Evolutionary conservation across 2,329 filamentous ascomycete genomes (phyloP).

Genomic region (Penicillium occitanis): DNA sequence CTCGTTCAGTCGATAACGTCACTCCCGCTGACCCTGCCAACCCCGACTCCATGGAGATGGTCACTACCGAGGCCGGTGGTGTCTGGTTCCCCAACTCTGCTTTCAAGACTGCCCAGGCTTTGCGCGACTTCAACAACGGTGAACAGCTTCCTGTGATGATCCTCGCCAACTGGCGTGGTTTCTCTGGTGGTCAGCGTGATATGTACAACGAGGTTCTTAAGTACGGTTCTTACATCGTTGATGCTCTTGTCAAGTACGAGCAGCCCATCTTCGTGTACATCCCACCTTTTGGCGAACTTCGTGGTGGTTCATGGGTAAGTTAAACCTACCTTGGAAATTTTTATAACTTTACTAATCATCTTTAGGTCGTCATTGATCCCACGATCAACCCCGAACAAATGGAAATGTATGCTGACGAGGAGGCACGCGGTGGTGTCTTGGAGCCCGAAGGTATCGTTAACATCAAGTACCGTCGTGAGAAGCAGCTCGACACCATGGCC

Average conservation of each 20-base stretch:
- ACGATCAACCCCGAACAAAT: conserved; percentile 95
- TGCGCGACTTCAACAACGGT: conserved; percentile 98
- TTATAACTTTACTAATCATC: conserved; percentile 33
- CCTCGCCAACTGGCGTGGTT: conserved; percentile 99
- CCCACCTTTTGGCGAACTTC: conserved; percentile 90
- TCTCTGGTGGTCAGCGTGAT: conserved; percentile 98
- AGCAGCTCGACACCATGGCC: conserved; percentile 96
- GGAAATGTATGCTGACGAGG: conserved; percentile 99
- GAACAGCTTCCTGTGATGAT: conserved; percentile 99
- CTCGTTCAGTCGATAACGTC: conserved; percentile 92
- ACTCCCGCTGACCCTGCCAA: conserved; percentile 96
- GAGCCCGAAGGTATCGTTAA: conserved; percentile 97
- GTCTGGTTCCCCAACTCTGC: conserved; percentile 99
- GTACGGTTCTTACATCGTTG: conserved; percentile 98
- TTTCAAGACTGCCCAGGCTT: conserved; percentile 98
- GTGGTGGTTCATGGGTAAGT: conserved; percentile 90
- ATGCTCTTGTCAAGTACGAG: conserved; percentile 96
- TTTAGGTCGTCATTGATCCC: conserved; percentile 85
- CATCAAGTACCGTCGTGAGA: conserved; percentile 98
- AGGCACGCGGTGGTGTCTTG: conserved; percentile 92
- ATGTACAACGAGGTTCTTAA: conserved; percentile 99
- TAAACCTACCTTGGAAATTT: neutral
- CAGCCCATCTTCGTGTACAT: conserved; percentile 99
- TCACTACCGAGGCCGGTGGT: conserved; percentile 91
- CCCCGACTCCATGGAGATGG: conserved; percentile 95